phyloP scores from a whole-genome alignment of 345 rosid genomes.

The Eucalyptus decipiens region DNA sequence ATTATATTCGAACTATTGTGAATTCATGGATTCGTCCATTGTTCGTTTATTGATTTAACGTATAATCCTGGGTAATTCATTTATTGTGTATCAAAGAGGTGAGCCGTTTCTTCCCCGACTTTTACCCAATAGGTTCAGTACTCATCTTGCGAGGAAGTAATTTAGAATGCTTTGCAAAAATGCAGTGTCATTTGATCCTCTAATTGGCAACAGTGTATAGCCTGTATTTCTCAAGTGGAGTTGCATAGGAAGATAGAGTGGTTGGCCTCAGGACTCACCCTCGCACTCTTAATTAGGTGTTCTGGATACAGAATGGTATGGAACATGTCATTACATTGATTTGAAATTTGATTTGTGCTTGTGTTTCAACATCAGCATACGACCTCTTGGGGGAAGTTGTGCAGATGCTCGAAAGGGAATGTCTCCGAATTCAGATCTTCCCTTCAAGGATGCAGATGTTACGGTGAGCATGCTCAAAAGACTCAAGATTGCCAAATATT shows the following conservation, averaged over 20 bases:
- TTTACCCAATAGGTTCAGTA: no score
- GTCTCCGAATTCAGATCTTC: background rate
- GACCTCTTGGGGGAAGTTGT: background rate
- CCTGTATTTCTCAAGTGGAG: background rate
- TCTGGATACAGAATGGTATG: background rate
- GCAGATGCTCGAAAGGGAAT: background rate
- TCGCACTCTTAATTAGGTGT: background rate
- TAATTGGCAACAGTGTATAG: no score
- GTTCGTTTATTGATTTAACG: accelerated
- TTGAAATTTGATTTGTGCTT: background rate
- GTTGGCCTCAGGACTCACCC: background rate
- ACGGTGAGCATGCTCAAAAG: no score
- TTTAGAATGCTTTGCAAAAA: no score
- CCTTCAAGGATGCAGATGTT: no score
- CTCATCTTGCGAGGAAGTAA: no score
- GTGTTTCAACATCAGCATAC: background rate
- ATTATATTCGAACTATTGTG: no score
- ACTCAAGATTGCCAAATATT: no score
- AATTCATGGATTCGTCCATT: no score
- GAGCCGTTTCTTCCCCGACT: accelerated
- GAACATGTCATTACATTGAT: background rate
- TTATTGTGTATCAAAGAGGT: no score
- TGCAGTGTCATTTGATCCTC: no score
- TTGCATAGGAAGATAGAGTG: background rate
- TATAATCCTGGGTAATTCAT: no score